Base-by-base conservation (phyloP, 2,329 filamentous ascomycete genomes). In the Aureobasidium sp. region DNA sequence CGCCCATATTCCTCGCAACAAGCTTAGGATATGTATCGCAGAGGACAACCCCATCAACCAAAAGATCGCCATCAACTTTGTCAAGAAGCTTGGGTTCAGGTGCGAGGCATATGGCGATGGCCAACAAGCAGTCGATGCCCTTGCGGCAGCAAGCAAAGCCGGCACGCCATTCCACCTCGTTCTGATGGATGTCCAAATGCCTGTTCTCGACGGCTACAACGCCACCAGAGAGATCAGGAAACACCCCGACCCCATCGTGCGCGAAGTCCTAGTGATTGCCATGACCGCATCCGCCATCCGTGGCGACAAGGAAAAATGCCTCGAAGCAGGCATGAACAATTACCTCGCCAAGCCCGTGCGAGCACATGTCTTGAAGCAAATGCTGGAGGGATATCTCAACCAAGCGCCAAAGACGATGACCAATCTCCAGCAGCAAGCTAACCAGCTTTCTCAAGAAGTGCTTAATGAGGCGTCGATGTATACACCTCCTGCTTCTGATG, bases 241-340 rank as follows among this genome's bases (percentile, higher is more conserved):
- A 67, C 91, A 97, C 72, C 73, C 84, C 0, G 83, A 91, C 63
- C 87, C 91, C 39, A 83, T 83, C 8, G 90, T 97, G 11, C 83
- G 90, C 58, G 86, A 90, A 66, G 85, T 95, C 1, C 79, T 97
- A n/a, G 89, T 97, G 53, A 97, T 97, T 68, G 93, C 93, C 60
- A 97, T 97, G 93, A 97, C 93, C 1, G 93, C 93, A 1, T 92
- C 88, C 30, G 93, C 93, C 3, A 97, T 97, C 64, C 89, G 94
- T 71, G 93, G 93, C 21, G 93, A 97, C 71, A 83, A 92, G 52
- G 93, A 97, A 72, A 97, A 96, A 76, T 97, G 93, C 68, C 78
- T 97, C n/a, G 90, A 91, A 54, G 90, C 91, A 1, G 93, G 93
- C 48, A 97, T 97, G 93, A 96, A 97, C 73, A 94, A 97, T 70